Evolutionary conservation across 1,139 yeast genomes (phyloP), one percentile per base, ranked within the genome.

Genomic region (Ogataea hybrid): DNA sequence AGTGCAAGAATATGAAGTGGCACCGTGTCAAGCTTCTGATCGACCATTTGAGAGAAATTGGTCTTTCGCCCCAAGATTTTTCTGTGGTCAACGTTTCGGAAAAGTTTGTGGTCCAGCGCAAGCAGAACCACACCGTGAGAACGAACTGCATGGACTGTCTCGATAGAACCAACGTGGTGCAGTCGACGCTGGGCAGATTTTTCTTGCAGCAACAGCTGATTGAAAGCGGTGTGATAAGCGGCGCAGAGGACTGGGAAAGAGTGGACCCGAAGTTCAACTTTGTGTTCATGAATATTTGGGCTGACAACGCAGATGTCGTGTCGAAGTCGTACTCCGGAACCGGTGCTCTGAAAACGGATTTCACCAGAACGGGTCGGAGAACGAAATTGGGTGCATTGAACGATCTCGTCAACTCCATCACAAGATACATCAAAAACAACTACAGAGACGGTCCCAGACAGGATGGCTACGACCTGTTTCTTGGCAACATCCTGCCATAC

Each of bases 61-160:
- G 95, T 2, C 73, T 84, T 48, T 74, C 79, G 28, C 70, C 75
- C 45, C 70, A 74, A 47, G 84, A 84, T 57, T 88, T 80, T 67
- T 59, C 72, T 32, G 29, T 36, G 3, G 50, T 42, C 20, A 31
- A 37, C 7, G 37, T 50, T 23, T 47, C 43, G 10, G 71, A 72
- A 32, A 56, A 67, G 31, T 31, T 40, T 14, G 28, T 25, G 8
- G 64, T 67, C 42, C 56, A 65, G 38, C 61, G 67, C 38, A 42
- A 33, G 8, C 99, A 92, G 67, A 57, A 65, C 15, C 79, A 87
- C 42, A 75, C 84, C 12, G 95, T 92, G 25, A 77, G 98, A 61
- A 87, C 98, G n/a, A 92, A 92, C 66, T 92, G 98, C 71, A 94
- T 92, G 97, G 99, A 92, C 68, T 92, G 98, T 67, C 74, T 92